phyloP scores from a whole-genome alignment of 768 basidiomycete species.

The Pseudohyphozyma bogoriensis region DNA sequence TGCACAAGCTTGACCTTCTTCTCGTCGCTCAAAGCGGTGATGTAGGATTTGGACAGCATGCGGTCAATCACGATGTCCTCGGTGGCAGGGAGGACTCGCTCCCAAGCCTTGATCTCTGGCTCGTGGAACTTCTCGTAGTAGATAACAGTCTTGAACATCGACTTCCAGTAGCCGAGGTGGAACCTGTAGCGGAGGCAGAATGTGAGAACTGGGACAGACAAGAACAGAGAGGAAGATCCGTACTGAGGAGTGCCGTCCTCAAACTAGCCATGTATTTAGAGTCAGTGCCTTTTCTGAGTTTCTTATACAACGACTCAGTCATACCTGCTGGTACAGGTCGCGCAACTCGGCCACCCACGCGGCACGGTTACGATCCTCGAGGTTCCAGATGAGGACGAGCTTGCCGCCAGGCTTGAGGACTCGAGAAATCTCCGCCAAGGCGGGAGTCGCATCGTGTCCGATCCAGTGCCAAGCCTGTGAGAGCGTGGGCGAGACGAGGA shows the following conservation, averaged over 20 bases:
- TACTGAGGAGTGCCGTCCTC: constrained; percentile 56
- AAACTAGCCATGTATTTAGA: too few species aligned
- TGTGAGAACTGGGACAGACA: not conserved
- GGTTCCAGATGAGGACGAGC: constrained; percentile 75
- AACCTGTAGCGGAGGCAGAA: not conserved
- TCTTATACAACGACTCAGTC: too few species aligned
- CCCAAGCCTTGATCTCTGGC: constrained; percentile 48
- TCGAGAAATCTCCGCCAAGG: constrained; percentile 64
- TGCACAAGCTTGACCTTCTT: constrained; percentile 49
- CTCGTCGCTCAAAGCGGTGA: constrained; percentile 53
- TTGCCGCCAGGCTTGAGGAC: constrained; percentile 66
- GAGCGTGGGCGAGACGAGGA: not conserved
- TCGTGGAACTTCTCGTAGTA: constrained; percentile 55
- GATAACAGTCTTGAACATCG: constrained; percentile 32
- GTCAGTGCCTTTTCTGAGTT: too few species aligned
- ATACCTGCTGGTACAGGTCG: constrained; percentile 44
- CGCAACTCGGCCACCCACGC: constrained; percentile 67
- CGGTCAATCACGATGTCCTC: constrained; percentile 54
- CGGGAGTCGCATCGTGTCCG: constrained; percentile 63
- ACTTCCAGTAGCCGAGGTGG: constrained; percentile 21
- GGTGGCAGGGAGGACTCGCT: constrained; percentile 48
- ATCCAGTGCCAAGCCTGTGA: constrained; percentile 81
- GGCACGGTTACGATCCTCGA: constrained; percentile 59
- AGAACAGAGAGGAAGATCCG: not conserved
- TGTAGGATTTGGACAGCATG: constrained; percentile 75